Evolutionary conservation across 257 asterid genomes (phyloP).

Genomic region (Nicotiana attenuata): DNA sequence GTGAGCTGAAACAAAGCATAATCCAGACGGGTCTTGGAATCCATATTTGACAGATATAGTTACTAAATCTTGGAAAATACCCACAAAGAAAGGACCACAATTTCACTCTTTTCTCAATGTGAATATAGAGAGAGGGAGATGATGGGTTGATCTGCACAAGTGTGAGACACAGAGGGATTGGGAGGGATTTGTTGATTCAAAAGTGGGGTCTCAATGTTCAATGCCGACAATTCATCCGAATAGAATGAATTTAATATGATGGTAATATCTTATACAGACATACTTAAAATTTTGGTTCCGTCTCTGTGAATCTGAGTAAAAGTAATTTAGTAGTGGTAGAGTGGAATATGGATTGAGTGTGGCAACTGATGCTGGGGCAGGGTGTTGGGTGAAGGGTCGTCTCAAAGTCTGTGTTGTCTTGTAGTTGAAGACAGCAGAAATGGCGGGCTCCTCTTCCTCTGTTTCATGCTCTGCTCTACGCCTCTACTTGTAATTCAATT

Average conservation of each 20-base stretch:
- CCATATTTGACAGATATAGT: slow-evolving; percentile 32
- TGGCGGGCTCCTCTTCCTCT: slow-evolving; percentile 19
- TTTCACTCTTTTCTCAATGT: not conserved
- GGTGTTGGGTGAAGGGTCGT: slow-evolving; percentile 36
- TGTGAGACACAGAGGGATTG: not conserved
- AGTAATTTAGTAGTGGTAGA: not conserved
- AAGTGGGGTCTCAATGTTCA: slow-evolving; percentile 30
- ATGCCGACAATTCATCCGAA: slow-evolving; percentile 41
- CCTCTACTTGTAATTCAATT: not conserved
- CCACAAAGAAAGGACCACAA: not conserved
- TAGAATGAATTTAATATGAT: not conserved
- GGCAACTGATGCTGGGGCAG: slow-evolving; percentile 4
- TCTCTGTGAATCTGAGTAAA: not conserved
- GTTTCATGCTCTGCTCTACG: no score
- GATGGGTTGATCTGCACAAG: no score
- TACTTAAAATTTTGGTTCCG: not conserved
- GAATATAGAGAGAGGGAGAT: not conserved
- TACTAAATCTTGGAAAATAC: not conserved
- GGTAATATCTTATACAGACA: not conserved
- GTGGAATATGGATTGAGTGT: slow-evolving; percentile 5
- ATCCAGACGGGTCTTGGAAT: slow-evolving; percentile 52
- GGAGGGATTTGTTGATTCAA: slow-evolving; percentile 23
- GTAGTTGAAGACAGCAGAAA: slow-evolving; percentile 24
- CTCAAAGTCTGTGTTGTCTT: slow-evolving; percentile 23
- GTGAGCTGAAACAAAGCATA: slow-evolving; percentile 74